Conservation (phyloP, 345 rosid genomes). For the Clarkia xantiana region DNA sequence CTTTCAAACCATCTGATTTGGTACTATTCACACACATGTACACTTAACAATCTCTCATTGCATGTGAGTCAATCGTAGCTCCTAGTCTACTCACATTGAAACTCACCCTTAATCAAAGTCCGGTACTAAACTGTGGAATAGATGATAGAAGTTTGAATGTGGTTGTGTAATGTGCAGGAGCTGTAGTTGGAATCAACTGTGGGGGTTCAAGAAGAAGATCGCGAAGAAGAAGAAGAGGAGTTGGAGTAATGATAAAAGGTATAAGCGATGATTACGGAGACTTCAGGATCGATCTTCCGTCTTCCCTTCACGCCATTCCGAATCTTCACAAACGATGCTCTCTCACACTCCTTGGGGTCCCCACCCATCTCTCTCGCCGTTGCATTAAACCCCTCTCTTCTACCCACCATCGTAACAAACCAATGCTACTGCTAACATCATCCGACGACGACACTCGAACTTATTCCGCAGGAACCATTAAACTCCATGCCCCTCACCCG, state of each 20-base stretch:
- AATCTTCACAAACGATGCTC: conserved; percentile 16
- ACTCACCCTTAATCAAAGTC: no score
- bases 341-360: conserved; percentile 8
- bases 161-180: conserved; percentile 8
- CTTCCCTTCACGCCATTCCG: conserved; percentile 22
- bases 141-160: not conserved
- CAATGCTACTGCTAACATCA: conserved; percentile 5
- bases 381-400: not conserved
- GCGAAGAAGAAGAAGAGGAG: conserved; percentile 6
- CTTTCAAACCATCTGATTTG: no score
- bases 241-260: conserved; percentile 7
- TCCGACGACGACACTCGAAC: conserved; percentile 1
- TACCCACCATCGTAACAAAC: not conserved
- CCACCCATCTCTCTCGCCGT: conserved; percentile 3
- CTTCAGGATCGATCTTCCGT: conserved; percentile 28
- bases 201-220: conserved; percentile 2
- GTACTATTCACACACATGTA: no score
- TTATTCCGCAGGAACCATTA: conserved; percentile 6
- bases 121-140: no score
- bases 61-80: no score
- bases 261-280: conserved; percentile 24
- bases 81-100: no score
- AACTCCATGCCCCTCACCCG: not conserved
- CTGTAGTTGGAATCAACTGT: conserved; percentile 11
- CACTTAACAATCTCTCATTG: no score